A percentile compares a stretch with the other conserved stretches of the same genome.
Evolutionary conservation across 352 stramenopile genomes (phyloP).

Genomic region (Halophytophthora polymorphica): DNA sequence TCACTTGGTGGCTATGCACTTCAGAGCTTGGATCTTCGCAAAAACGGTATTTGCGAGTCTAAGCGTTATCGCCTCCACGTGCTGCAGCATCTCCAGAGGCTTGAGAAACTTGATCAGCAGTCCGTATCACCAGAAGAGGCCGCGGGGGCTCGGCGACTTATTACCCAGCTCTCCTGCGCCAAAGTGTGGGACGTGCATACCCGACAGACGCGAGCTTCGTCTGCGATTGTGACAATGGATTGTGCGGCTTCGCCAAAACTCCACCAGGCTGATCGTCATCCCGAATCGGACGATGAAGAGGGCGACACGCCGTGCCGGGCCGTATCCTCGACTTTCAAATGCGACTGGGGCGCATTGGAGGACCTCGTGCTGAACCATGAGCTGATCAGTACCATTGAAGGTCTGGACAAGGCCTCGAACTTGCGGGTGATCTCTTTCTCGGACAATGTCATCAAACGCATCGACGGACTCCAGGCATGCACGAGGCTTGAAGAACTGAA

Average conservation of each 20-base stretch:
- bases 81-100: conserved; percentile 38
- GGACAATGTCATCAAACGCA: conserved; percentile 66
- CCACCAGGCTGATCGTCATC: conserved; percentile 9
- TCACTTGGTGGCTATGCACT: conserved; percentile 22
- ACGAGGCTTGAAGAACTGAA: conserved; percentile 68
- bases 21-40: conserved; percentile 52
- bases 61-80: conserved; percentile 75
- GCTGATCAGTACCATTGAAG: conserved; percentile 53
- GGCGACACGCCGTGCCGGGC: background rate
- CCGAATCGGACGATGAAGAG: conserved; percentile 28
- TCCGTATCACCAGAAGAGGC: conserved; percentile 40
- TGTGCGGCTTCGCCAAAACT: background rate
- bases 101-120: conserved; percentile 55
- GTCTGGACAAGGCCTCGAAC: conserved; percentile 48
- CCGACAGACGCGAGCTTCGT: conserved; percentile 19
- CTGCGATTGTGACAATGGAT: conserved; percentile 9
- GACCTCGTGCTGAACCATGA: conserved; percentile 61
- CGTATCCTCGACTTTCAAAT: background rate
- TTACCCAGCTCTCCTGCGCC: conserved; percentile 41
- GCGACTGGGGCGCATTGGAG: conserved; percentile 56
- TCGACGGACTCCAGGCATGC: conserved; percentile 55
- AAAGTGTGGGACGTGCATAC: conserved; percentile 42
- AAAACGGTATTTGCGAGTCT: conserved; percentile 56
- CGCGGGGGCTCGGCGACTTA: conserved; percentile 27
- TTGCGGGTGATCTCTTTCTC: conserved; percentile 58